These are phyloP conservation scores for Lichtheimia ornata DNA, from an alignment of 371 early-diverging fungal genomes.

Conservation along the genomic window DNA sequence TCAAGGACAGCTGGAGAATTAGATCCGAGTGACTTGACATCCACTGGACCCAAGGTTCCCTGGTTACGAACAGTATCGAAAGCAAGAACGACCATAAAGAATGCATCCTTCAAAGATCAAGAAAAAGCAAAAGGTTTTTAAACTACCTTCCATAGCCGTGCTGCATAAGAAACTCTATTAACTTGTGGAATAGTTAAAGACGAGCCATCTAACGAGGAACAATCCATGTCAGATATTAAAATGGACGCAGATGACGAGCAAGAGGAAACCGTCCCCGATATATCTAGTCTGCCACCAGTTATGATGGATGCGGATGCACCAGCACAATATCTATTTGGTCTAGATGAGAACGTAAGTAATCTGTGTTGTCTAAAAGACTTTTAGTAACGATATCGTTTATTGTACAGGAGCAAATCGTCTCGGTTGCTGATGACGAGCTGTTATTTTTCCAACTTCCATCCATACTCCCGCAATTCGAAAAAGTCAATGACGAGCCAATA, in stretches of 20 bases:
- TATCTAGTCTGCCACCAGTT: constrained; percentile 4
- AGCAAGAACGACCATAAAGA: constrained; percentile 2
- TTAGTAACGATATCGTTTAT: neutral
- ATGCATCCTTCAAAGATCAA: neutral
- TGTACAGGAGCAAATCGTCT: constrained; percentile 24
- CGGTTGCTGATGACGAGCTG: constrained; percentile 45
- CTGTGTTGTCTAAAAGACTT: neutral
- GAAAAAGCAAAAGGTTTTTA: neutral
- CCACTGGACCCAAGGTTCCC: constrained; percentile 25
- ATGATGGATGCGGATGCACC: constrained; percentile 50
- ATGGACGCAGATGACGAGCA: constrained; percentile 5
- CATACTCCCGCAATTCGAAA: constrained; percentile 47
- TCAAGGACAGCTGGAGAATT: constrained; percentile 38
- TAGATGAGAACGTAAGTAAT: constrained; percentile 26
- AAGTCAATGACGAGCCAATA: constrained; percentile 1
- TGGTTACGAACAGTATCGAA: constrained; percentile 28
- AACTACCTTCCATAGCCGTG: no score
- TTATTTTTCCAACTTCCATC: constrained; percentile 49
- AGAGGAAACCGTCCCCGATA: constrained; percentile 17
- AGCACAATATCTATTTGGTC: constrained; percentile 43
- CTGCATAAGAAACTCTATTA: no score
- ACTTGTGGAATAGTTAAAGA: constrained; percentile 10
- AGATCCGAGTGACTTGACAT: constrained; percentile 40
- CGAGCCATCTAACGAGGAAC: constrained; percentile 2
- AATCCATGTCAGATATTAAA: constrained; percentile 2